Percentiles rank a stretch among this genome's conserved stretches.
Conservation (phyloP, 768 basidiomycete species). For the Rhizopogon sp. region DNA sequence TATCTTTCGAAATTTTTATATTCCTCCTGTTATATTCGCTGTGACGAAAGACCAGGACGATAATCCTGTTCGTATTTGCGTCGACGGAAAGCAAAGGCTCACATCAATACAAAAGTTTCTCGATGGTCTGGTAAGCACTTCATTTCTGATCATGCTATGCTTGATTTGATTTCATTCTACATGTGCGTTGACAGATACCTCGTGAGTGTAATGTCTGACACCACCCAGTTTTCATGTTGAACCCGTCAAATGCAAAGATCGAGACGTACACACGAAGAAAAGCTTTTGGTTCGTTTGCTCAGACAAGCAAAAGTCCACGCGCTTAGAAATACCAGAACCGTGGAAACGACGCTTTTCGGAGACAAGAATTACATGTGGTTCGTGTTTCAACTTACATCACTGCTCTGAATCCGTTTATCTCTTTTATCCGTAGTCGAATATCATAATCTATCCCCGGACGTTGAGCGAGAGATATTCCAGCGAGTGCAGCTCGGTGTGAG, state of each 20-base stretch:
- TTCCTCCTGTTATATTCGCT: constrained; percentile 47
- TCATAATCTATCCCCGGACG: constrained; percentile 40
- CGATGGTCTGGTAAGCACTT: constrained; percentile 36
- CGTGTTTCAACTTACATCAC: constrained; percentile 13
- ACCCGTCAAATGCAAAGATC: constrained; percentile 38
- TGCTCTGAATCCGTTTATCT: background rate
- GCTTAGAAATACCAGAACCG: constrained; percentile 47
- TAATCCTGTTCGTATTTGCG: constrained; percentile 36
- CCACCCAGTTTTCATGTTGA: constrained; percentile 8
- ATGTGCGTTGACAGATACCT: constrained; percentile 38
- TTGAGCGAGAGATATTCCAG: constrained; percentile 78
- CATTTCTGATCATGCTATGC: background rate
- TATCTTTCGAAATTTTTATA: constrained; percentile 48
- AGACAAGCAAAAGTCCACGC: constrained; percentile 35
- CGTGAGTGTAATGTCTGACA: constrained; percentile 31
- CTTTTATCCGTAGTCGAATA: constrained; percentile 56
- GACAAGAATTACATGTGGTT: constrained; percentile 68
- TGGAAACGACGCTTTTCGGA: constrained; percentile 47
- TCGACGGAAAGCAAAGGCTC: constrained; percentile 52
- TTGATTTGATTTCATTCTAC: constrained; percentile 5
- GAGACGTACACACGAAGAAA: constrained; percentile 52
- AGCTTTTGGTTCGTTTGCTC: constrained; percentile 58
- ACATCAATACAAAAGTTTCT: constrained; percentile 42
- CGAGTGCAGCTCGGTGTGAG: constrained; percentile 78
- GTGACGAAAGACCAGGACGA: constrained; percentile 37